Evolutionary conservation across 139 green algal genomes (phyloP).

Genomic region (Marvania coccoides): DNA sequence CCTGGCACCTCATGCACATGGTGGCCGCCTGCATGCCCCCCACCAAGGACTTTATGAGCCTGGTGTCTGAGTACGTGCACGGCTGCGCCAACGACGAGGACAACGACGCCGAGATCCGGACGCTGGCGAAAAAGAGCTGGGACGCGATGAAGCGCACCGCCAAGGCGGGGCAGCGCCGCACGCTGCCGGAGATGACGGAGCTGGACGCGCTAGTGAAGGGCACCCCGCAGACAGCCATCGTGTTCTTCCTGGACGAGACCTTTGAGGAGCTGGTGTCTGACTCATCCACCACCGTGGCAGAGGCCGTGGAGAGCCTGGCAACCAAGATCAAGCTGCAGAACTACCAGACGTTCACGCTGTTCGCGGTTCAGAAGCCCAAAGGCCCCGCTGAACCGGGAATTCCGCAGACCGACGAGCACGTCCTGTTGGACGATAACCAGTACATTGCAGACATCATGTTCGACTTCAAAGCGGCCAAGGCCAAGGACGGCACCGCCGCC

Average conservation of each 20-base stretch:
- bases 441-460: conserved; percentile 35
- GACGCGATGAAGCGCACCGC: conserved; percentile 76
- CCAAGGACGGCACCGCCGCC: conserved; percentile 13
- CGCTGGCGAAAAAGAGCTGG: conserved; percentile 59
- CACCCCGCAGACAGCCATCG: conserved; percentile 62
- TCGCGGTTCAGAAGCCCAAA: conserved; percentile 59
- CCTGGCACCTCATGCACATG: conserved; percentile 89
- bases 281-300: conserved; percentile 75
- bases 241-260: conserved; percentile 95
- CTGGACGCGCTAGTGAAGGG: conserved; percentile 72
- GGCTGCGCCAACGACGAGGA: conserved; percentile 45
- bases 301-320: conserved; percentile 83
- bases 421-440: conserved; percentile 87
- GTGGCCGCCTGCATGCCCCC: conserved; percentile 78
- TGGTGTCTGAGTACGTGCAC: conserved; percentile 88
- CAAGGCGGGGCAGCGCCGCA: conserved; percentile 77
- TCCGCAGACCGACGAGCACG: conserved; percentile 63
- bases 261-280: conserved; percentile 94
- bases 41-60: conserved; percentile 76
- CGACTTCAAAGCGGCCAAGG: conserved; percentile 53
- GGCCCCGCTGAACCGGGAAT: conserved; percentile 17
- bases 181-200: conserved; percentile 56
- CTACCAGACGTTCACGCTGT: conserved; percentile 93
- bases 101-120: conserved; percentile 22
- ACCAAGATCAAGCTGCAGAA: conserved; percentile 85